phyloP scores from a whole-genome alignment of 495 filamentous ascomycete species.

The Aspergillus haitiensis region DNA sequence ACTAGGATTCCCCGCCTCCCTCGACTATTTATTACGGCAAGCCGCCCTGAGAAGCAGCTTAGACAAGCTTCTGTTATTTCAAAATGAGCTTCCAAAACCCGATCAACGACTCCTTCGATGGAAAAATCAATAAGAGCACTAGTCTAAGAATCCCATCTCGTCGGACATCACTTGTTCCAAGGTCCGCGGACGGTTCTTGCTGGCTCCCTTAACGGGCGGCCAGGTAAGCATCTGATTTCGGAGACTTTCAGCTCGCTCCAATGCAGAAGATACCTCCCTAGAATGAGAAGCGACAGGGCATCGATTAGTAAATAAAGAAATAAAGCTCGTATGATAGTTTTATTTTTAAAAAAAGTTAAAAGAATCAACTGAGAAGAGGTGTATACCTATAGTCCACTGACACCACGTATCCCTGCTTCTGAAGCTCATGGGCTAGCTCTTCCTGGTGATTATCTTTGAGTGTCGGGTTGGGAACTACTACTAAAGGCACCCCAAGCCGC shows the following conservation, averaged over 20 bases:
- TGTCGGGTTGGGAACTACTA: constrained; percentile 82
- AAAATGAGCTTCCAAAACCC: too few relatives aligned
- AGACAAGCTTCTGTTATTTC: too few relatives aligned
- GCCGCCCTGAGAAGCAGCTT: too few relatives aligned
- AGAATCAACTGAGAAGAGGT: background rate
- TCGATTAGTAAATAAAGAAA: background rate
- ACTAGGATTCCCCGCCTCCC: too few relatives aligned
- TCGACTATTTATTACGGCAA: too few relatives aligned
- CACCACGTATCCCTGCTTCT: constrained; percentile 66
- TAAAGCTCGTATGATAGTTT: too few relatives aligned
- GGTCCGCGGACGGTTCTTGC: constrained; percentile 36
- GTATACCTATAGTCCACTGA: constrained; percentile 45
- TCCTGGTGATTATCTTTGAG: constrained; percentile 91
- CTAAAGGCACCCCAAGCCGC: constrained; percentile 62
- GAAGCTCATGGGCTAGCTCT: constrained; percentile 76
- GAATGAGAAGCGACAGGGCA: constrained; percentile 6
- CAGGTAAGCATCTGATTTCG: constrained; percentile 41
- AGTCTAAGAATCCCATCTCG: constrained; percentile 60
- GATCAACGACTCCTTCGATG: background rate
- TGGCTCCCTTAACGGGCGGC: constrained; percentile 50
- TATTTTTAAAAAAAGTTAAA: too few relatives aligned
- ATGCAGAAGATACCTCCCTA: constrained; percentile 47
- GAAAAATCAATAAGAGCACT: constrained; percentile 6
- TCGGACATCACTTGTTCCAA: constrained; percentile 55
- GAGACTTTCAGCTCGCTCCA: constrained; percentile 45